Conservation (phyloP, 2,329 filamentous ascomycete genomes). For the Fusarium foetens region DNA sequence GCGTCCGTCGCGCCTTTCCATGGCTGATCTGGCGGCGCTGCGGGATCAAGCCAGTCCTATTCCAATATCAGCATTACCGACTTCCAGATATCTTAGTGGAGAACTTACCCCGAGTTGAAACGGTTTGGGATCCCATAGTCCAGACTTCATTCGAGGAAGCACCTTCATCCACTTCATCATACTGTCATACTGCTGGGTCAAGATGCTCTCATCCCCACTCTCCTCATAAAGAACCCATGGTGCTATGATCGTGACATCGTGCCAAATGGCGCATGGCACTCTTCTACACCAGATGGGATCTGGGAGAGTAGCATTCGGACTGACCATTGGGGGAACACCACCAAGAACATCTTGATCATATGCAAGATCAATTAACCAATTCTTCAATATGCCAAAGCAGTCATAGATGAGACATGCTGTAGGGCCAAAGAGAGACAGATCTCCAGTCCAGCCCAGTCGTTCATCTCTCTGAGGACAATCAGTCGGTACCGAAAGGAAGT, state of each 20-base stretch:
- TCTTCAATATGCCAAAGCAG: slow-evolving; percentile 58
- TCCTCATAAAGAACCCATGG: slow-evolving; percentile 53
- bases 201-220: slow-evolving; percentile 50
- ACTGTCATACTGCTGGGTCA: slow-evolving; percentile 52
- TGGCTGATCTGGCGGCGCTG: slow-evolving; percentile 50
- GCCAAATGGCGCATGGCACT: slow-evolving; percentile 51
- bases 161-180: slow-evolving; percentile 51
- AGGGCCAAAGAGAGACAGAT: slow-evolving; percentile 60
- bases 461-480: slow-evolving; percentile 67
- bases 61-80: background rate
- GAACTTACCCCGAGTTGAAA: background rate
- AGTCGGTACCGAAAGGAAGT: slow-evolving; percentile 66
- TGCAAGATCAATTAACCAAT: slow-evolving; percentile 24
- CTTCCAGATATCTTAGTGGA: background rate
- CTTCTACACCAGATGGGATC: slow-evolving; percentile 12
- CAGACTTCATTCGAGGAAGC: background rate
- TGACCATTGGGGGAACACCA: slow-evolving; percentile 25
- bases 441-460: slow-evolving; percentile 63
- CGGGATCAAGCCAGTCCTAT: slow-evolving; percentile 60
- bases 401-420: slow-evolving; percentile 64
- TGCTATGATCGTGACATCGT: slow-evolving; percentile 52
- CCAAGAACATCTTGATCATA: slow-evolving; percentile 14
- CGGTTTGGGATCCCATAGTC: background rate
- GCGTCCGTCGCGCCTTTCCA: slow-evolving; percentile 52
- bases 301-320: slow-evolving; percentile 10